These are phyloP conservation scores for Lichtheimia hyalospora DNA, from an alignment of 371 early-diverging fungal genomes.

Conservation along the genomic window DNA sequence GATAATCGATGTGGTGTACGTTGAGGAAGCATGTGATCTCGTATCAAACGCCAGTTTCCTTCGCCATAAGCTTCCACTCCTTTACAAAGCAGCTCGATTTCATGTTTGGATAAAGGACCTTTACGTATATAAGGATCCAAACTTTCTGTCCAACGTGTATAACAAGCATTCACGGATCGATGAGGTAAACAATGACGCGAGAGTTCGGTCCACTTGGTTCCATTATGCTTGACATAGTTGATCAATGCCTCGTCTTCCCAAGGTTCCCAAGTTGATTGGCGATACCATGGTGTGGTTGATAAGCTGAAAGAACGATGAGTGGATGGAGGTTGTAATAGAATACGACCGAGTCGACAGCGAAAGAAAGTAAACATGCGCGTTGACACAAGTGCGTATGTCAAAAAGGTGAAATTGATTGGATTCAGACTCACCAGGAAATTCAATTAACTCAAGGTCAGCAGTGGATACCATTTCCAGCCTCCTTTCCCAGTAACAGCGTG, in stretches of 20 bases:
- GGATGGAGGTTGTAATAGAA: too few relatives aligned
- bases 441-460: too few relatives aligned
- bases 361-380: too few relatives aligned
- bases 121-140: slow-evolving; percentile 19
- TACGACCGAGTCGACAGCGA: too few relatives aligned
- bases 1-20: slow-evolving; percentile 12
- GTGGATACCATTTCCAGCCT: background rate
- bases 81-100: slow-evolving; percentile 15
- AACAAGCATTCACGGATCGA: slow-evolving; percentile 21
- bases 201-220: slow-evolving; percentile 27
- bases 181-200: slow-evolving; percentile 39
- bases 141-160: slow-evolving; percentile 24
- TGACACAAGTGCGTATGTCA: too few relatives aligned
- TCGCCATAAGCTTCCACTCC: slow-evolving; percentile 19
- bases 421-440: too few relatives aligned
- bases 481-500: slow-evolving; percentile 1
- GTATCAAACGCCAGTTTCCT: slow-evolving; percentile 27
- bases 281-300: background rate
- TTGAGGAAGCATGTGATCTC: slow-evolving; percentile 24
- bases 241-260: slow-evolving; percentile 39
- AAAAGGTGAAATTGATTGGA: too few relatives aligned
- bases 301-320: too few relatives aligned
- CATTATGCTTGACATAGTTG: slow-evolving; percentile 33
- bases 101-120: slow-evolving; percentile 30
- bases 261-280: slow-evolving; percentile 23